These are phyloP conservation scores for Penicillium paxilli DNA, from an alignment of 495 filamentous ascomycete genomes.

Conservation along the genomic window DNA sequence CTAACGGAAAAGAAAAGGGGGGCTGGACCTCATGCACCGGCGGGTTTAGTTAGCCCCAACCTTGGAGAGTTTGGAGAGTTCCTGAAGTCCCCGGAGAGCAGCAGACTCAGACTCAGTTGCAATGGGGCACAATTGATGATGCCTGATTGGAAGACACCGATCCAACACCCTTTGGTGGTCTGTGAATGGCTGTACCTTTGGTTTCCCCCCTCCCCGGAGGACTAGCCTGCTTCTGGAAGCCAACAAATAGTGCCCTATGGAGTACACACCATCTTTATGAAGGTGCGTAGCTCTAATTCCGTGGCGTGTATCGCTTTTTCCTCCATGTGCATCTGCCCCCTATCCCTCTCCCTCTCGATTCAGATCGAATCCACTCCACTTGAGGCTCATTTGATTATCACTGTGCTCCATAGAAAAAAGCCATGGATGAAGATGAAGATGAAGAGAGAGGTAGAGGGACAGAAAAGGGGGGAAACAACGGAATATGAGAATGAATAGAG, in stretches of 20 bases:
- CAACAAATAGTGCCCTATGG: background rate
- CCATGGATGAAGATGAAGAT: no score
- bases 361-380: background rate
- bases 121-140: background rate
- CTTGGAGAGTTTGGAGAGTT: slow-evolving; percentile 24
- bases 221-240: slow-evolving; percentile 31
- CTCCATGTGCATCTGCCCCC: no score
- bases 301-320: no score
- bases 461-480: no score
- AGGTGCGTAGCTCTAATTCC: no score
- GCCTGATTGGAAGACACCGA: background rate
- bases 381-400: background rate
- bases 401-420: background rate
- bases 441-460: no score
- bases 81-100: slow-evolving; percentile 6
- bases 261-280: background rate
- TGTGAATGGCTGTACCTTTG: slow-evolving; percentile 18
- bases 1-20: slow-evolving; percentile 5
- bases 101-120: background rate
- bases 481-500: background rate
- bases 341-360: background rate
- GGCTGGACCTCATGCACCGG: slow-evolving; percentile 16
- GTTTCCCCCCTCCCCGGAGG: background rate
- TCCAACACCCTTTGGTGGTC: background rate
- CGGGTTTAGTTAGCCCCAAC: slow-evolving; percentile 30